Base-by-base conservation (phyloP, 257 asterid genomes). In the Nicotiana noctiflora region DNA sequence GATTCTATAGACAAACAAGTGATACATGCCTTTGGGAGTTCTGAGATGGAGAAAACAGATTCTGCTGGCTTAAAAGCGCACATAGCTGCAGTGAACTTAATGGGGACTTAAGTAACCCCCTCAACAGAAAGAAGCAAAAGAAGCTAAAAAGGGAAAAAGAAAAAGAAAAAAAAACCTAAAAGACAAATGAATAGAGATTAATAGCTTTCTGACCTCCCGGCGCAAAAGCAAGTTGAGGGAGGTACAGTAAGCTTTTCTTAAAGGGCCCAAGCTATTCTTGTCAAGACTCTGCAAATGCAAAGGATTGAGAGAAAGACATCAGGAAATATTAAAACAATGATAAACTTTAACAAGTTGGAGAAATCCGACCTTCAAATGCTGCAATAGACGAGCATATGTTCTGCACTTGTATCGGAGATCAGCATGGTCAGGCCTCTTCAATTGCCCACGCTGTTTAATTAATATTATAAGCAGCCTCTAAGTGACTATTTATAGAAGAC, bases 331-430 rank as follows among this genome's bases (percentile, higher is more conserved):
- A 40, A 76, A 65, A 76, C 76, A 80, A 66, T 75, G 84, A 37
- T 49, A 79, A 60, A 62, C 31, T 55, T 46, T 19, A 37, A 32
- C 49, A 63, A 81, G 53, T 75, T 76, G 63, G 66, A 80, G 61
- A 82, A 79, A 83, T 72, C 87, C 82, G 78, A 96, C 99, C 94
- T 92, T 92, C 85, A 96, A 87, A 85, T 96, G 99, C 84, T 96
- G 99, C 89, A 96, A 77, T 84, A 96, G 97, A 83, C 99, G 98
- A 86, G 98, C 98, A 90, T 96, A 96, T 85, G 95, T 96, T 91
- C 98, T 88, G 87, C 99, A 91, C 87, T 94, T 96, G 83, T 87
- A 96, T 75, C 99, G 93, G 79, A 96, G 88, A 83, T 96, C 99
- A 80, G 98, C 97, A 80, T 96, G 99, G 84, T 94, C 99, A 21